Evolutionary conservation across 768 basidiomycete genomes (phyloP).

Genomic region (Lactifluus hygrophoroides): DNA sequence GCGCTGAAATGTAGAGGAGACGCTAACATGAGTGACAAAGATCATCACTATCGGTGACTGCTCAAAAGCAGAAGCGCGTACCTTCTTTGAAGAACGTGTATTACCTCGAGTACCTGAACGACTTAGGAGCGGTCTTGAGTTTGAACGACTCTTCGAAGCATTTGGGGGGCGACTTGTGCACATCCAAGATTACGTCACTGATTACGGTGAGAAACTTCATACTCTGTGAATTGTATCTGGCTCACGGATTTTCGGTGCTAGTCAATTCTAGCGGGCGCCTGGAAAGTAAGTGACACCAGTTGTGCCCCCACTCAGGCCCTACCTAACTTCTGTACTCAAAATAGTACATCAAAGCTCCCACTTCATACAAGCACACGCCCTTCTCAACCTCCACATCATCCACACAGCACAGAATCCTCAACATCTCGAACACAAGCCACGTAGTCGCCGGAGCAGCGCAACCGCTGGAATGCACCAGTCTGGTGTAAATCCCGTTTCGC

Average conservation of each 20-base stretch:
- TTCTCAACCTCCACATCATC: conserved; percentile 81
- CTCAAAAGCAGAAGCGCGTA: conserved; percentile 58
- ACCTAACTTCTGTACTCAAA: not conserved
- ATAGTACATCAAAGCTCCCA: conserved; percentile 72
- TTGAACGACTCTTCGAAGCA: conserved; percentile 66
- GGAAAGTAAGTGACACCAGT: conserved; percentile 42
- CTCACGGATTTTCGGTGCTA: conserved; percentile 24
- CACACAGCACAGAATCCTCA: conserved; percentile 60
- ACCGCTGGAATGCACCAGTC: conserved; percentile 21
- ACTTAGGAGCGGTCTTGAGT: conserved; percentile 46
- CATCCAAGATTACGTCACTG: conserved; percentile 72
- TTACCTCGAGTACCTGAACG: conserved; percentile 63
- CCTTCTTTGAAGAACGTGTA: conserved; percentile 56
- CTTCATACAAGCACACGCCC: conserved; percentile 77
- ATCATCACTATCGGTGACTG: conserved; percentile 78
- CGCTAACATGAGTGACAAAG: conserved; percentile 26
- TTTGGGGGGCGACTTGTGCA: conserved; percentile 83
- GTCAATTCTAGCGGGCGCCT: conserved; percentile 69
- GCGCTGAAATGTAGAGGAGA: not conserved
- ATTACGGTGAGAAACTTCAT: conserved; percentile 45
- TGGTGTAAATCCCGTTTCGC: conserved; percentile 21
- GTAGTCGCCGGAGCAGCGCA: conserved; percentile 24
- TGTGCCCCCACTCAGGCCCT: not conserved
- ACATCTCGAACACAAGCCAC: conserved; percentile 20
- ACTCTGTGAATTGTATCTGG: not conserved